Evolutionary conservation across 2,329 filamentous ascomycete species (phyloP), one percentile per base, ranked within the genome.

Genomic region (Colletotrichum higginsianum): DNA sequence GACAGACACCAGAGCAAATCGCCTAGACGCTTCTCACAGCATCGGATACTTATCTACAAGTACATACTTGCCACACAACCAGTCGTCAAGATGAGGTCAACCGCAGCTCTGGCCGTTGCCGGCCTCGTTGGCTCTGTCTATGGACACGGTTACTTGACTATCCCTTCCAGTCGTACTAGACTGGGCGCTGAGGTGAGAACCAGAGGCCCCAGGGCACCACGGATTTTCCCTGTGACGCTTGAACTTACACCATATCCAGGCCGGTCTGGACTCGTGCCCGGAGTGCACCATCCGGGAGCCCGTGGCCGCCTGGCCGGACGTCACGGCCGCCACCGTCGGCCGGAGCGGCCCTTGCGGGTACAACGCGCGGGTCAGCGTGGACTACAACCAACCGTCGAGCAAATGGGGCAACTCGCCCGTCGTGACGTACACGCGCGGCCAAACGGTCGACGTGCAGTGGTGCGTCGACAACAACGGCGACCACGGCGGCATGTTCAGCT

Each of bases 381-480:
- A 89, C 80, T 88, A 88, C 78, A 88, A 88, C 78, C 79, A 82
- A 58, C 86, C 86, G 0, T 75, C 77, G 0, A 71, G 68, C 3
- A 77, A 80, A 75, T 88, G 86, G 86, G 86, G 86, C 26, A 79
- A 76, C 12, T 64, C 78, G 0, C 78, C 82, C 0, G 84, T 87
- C 0, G 82, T 76, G 2, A 86, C 82, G 1, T 88, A 88, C 77
- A 77, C 78, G 0, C 78, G 84, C 0, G 87, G 86, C 0, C 79
- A 88, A 12, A 77, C 82, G 0, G 77, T 88, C 30, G 84, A 86
- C 30, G 86, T 88, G 0, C 79, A 87, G 75, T 89, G 87, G 87
- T 89, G 87, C 63, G 82, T 88, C 21, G 87, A 89, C 74, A 79
- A 87, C 77, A 89, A 88, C 74, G 87, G 87, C 0, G 86, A 89